Evolutionary conservation across 305 asterid species (phyloP).

Genomic region (Fraxinus nigra): DNA sequence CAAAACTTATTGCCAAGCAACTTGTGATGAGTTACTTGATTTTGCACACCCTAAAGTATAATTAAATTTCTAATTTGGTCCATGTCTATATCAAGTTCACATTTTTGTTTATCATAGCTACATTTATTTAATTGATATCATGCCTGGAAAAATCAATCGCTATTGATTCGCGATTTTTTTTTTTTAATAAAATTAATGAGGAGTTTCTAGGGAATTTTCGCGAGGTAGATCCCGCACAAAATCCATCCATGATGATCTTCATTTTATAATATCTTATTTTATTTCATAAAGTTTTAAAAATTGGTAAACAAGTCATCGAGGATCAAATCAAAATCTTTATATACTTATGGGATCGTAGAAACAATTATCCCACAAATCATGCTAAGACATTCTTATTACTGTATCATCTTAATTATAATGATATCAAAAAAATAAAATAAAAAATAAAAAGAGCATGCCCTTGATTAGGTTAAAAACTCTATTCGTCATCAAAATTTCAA

Average conservation of each 20-base stretch:
- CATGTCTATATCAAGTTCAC: background rate
- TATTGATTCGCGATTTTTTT: background rate
- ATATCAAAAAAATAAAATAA: background rate
- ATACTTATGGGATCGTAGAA: background rate
- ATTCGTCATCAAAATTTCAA: background rate
- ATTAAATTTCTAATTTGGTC: background rate
- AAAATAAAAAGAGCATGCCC: background rate
- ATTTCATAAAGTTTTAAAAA: background rate
- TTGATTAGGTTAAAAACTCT: conserved; percentile 10
- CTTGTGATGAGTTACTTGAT: background rate
- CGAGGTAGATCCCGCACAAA: background rate
- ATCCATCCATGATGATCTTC: background rate
- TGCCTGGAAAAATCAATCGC: background rate
- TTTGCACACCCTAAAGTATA: background rate
- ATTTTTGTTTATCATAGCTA: background rate
- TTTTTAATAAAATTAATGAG: background rate
- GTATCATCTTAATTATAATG: background rate
- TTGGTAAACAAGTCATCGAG: background rate
- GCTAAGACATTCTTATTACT: background rate
- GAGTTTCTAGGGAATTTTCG: background rate
- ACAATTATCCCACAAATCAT: background rate
- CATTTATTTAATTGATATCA: too few species aligned
- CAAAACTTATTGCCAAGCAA: conserved; percentile 16
- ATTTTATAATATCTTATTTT: background rate
- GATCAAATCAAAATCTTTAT: background rate